Conservation (phyloP, 106 monocot genomes). For the Acanthochlamys bracteata region DNA sequence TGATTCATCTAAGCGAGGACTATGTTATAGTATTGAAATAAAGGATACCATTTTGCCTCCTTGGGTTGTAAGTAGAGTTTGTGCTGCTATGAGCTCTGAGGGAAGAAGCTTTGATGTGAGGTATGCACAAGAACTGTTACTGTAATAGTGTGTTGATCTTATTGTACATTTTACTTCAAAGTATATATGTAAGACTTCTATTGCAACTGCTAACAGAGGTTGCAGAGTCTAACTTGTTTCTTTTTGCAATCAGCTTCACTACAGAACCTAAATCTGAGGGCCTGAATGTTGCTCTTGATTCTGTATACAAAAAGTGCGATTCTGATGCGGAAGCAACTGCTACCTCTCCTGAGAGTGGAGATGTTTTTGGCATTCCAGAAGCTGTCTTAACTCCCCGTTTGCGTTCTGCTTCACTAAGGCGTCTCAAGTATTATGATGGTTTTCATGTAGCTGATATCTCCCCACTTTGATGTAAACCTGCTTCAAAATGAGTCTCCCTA, state of each 20-base stretch:
- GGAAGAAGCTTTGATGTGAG: constrained; percentile 48
- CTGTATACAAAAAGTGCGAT: constrained; percentile 10
- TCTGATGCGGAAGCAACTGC: neutral
- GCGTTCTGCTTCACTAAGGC: constrained; percentile 20
- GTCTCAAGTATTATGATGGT: constrained; percentile 31
- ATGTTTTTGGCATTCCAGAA: constrained; percentile 34
- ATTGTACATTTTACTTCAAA: no score
- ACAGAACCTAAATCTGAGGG: constrained; percentile 34
- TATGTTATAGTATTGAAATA: constrained; percentile 82
- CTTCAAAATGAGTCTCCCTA: no score
- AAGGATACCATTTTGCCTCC: constrained; percentile 74
- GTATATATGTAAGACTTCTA: no score
- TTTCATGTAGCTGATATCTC: constrained; percentile 23
- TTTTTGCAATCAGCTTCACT: constrained; percentile 57
- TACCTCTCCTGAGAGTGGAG: neutral
- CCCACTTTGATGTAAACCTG: constrained; percentile 12
- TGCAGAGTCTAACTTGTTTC: no score
- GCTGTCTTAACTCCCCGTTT: constrained; percentile 24
- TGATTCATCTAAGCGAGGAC: constrained; percentile 2
- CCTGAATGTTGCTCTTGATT: constrained; percentile 42
- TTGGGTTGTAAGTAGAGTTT: constrained; percentile 65
- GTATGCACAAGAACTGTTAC: constrained; percentile 20
- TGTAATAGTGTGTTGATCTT: no score
- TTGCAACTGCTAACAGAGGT: no score
- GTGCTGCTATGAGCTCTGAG: constrained; percentile 58